These are phyloP conservation scores for Oryza coarctata DNA, from an alignment of 176 grass and related monocot species.

Conservation along the genomic window DNA sequence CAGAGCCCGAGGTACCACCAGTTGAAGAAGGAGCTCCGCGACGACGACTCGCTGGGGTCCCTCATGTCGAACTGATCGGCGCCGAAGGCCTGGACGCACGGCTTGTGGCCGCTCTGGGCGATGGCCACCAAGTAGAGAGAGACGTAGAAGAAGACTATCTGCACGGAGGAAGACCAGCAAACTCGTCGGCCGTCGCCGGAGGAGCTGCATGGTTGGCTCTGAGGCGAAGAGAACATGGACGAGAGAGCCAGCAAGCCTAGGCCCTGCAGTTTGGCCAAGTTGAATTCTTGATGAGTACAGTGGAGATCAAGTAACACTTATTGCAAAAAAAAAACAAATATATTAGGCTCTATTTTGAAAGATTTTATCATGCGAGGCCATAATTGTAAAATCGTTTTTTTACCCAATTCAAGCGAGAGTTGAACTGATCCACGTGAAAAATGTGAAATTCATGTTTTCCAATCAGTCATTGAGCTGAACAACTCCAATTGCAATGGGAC, in stretches of 20 bases:
- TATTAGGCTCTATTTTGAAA: not conserved
- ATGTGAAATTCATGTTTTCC: no score
- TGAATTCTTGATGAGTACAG: not conserved
- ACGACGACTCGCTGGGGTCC: constrained; percentile 30
- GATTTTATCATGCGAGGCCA: not conserved
- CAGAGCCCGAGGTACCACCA: constrained; percentile 59
- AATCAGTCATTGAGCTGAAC: no score
- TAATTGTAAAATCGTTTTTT: not conserved
- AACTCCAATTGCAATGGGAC: no score
- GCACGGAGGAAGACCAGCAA: constrained; percentile 21
- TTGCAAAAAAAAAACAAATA: not conserved
- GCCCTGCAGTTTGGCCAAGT: constrained; percentile 12
- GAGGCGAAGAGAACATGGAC: constrained; percentile 12
- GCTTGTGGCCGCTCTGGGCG: constrained; percentile 58
- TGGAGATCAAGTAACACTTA: no score
- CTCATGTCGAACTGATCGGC: constrained; percentile 62
- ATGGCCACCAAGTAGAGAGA: constrained; percentile 65
- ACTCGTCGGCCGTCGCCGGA: not conserved
- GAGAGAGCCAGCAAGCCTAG: constrained; percentile 46
- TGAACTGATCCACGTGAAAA: not conserved
- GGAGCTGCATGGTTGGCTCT: not conserved
- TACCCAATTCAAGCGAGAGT: not conserved
- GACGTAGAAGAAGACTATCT: constrained; percentile 45
- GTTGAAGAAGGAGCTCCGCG: constrained; percentile 67
- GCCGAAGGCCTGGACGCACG: constrained; percentile 62